These are phyloP conservation scores for Penicillium malachiteum DNA, from an alignment of 495 filamentous ascomycete genomes.

Conservation along the genomic window DNA sequence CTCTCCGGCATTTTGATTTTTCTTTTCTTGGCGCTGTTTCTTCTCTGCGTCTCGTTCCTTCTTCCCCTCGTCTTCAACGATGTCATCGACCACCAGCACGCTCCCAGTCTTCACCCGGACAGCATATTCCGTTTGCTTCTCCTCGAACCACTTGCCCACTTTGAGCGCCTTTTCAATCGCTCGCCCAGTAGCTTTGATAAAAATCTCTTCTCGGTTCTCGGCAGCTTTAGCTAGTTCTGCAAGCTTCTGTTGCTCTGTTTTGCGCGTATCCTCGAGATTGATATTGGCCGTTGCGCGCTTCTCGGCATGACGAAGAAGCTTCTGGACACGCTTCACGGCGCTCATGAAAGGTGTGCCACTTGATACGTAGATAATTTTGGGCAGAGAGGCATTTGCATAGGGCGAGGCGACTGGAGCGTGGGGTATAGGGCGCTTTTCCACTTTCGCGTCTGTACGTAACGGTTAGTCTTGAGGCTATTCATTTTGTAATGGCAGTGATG, in stretches of 20 bases:
- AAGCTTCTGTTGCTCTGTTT: slow-evolving; percentile 38
- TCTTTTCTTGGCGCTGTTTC: slow-evolving; percentile 22
- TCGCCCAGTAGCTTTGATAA: slow-evolving; percentile 74
- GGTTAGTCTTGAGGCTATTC: slow-evolving; percentile 14
- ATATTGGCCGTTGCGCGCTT: slow-evolving; percentile 53
- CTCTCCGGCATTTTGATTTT: background rate
- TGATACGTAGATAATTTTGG: slow-evolving; percentile 79
- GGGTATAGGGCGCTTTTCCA: slow-evolving; percentile 69
- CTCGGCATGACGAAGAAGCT: slow-evolving; percentile 63
- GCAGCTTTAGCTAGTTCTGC: slow-evolving; percentile 39
- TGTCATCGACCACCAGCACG: slow-evolving; percentile 70
- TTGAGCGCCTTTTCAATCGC: slow-evolving; percentile 72
- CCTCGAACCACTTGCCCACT: slow-evolving; percentile 63
- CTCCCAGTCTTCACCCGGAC: slow-evolving; percentile 63
- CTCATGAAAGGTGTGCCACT: slow-evolving; percentile 73
- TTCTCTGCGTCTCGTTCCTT: slow-evolving; percentile 24
- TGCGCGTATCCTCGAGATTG: slow-evolving; percentile 37
- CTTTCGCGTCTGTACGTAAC: slow-evolving; percentile 34
- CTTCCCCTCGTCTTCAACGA: slow-evolving; percentile 45
- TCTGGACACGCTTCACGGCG: slow-evolving; percentile 76
- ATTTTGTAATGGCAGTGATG: background rate
- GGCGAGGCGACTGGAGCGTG: slow-evolving; percentile 64
- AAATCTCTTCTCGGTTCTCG: slow-evolving; percentile 57
- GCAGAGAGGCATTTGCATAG: slow-evolving; percentile 45
- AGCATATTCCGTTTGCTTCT: slow-evolving; percentile 50